A percentile compares a stretch with the other conserved stretches of the same genome.
These are phyloP conservation scores for Casuarina cunninghamiana DNA, from an alignment of 306 rosid species.

Conservation along the genomic window DNA sequence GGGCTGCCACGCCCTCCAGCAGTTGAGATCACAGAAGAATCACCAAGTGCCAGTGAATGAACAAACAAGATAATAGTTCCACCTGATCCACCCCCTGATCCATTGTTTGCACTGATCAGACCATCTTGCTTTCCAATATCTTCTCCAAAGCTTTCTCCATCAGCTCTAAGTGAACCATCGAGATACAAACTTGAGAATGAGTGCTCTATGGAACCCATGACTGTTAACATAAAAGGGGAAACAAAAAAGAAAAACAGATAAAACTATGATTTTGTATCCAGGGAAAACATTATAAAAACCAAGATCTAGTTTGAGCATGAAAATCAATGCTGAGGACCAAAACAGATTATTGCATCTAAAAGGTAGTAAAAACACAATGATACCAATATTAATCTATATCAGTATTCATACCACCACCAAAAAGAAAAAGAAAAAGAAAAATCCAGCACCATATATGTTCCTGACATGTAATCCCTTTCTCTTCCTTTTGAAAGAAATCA, in stretches of 20 bases:
- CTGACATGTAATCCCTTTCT: neutral
- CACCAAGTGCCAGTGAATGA: conserved; percentile 57
- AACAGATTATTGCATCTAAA: neutral
- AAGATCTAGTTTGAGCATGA: neutral
- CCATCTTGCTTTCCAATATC: conserved; percentile 43
- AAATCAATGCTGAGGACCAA: neutral
- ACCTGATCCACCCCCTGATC: conserved; percentile 99
- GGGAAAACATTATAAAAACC: neutral
- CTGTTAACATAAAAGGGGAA: conserved; percentile 40
- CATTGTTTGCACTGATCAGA: conserved; percentile 47
- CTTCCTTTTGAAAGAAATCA: neutral
- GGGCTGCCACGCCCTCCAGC: conserved; percentile 87
- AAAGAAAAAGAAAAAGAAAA: neutral
- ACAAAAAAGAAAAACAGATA: too few species aligned
- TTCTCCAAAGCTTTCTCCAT: conserved; percentile 87
- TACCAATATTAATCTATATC: neutral
- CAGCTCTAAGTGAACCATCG: conserved; percentile 74
- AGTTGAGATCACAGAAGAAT: conserved; percentile 69
- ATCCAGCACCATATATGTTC: neutral
- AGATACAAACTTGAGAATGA: conserved; percentile 70
- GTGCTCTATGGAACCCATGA: conserved; percentile 91
- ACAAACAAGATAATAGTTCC: conserved; percentile 91
- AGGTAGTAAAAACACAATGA: neutral
- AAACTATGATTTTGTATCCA: conserved; percentile 1
- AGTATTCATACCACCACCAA: neutral